Base-by-base conservation (phyloP, 1,139 yeast species). In the Protomyces arabidopsidicola region DNA sequence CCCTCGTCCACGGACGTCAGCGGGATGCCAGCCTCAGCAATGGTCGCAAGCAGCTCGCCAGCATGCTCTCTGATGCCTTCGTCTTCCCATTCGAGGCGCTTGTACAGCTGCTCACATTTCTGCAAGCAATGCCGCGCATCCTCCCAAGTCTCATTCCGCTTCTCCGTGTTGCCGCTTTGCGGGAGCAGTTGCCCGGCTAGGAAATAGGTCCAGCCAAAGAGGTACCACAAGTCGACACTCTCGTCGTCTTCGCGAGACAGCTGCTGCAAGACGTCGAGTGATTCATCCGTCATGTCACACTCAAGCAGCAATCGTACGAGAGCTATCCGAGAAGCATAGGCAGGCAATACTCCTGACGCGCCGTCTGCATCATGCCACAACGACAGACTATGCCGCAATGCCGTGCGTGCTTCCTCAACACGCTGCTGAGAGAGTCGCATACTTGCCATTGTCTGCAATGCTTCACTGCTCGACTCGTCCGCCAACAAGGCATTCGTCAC, bases 391-490 rank as follows among this genome's bases (percentile, higher is more conserved):
- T 51, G 53, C 16, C 45, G 35, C 8, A 91, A 78, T 0, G 96
- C 93, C 39, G 80, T 79, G 64, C 77, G 75, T 3, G 98, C 98
- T 18, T 90, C 97, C 0, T 80, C 81, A 50, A 78, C 79, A 60
- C 85, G 79, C 72, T 87, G 93, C 75, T 95, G 98, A 4, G 97
- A 88, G 60, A 93, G 90, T 67, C 96, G 82, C 68, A 95, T 88
- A 39, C 96, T 90, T 2, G 97, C 91, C 67, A 91, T 78, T 45
- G 88, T 78, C 1, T 91, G 83, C 83, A 88, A 88, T 0, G 90
- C 83, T 74, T 91, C 98, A 0, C 97, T 88, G 65, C 86, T 84
- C 34, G 70, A 68, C 5, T 73, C 74, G 68, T 88, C 91, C 45
- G 88, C 75, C 63, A 81, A 75, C 70, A 90, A 75, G 0, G 96